These are phyloP conservation scores for Venustampulla echinocandica DNA, from an alignment of 495 filamentous ascomycete species.

Conservation along the genomic window DNA sequence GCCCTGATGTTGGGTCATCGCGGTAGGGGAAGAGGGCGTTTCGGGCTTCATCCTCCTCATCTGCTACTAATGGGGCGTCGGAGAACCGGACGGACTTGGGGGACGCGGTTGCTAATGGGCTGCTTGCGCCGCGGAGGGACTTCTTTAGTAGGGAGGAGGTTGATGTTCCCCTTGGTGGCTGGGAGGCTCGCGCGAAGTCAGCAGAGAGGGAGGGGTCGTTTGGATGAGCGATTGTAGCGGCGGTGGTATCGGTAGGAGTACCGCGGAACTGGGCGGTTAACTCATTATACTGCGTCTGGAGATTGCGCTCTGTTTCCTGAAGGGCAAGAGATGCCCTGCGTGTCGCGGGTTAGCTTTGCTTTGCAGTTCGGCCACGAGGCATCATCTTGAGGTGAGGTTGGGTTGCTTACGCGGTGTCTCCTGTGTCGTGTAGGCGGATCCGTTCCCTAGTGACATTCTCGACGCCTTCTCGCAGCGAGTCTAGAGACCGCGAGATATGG, in stretches of 20 bases:
- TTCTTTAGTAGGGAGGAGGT: slow-evolving; percentile 36
- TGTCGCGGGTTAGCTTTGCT: no score
- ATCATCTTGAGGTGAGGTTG: background rate
- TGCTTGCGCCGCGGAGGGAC: slow-evolving; percentile 11
- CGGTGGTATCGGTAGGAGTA: slow-evolving; percentile 39
- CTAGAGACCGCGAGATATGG: slow-evolving; percentile 81
- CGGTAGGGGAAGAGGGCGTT: slow-evolving; percentile 60
- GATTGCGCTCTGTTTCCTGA: slow-evolving; percentile 38
- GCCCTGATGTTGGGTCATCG: slow-evolving; percentile 36
- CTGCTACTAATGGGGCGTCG: slow-evolving; percentile 48
- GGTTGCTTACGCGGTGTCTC: slow-evolving; percentile 46
- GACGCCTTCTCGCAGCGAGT: slow-evolving; percentile 76
- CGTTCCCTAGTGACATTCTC: slow-evolving; percentile 63
- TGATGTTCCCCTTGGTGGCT: slow-evolving; percentile 26
- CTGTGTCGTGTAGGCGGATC: slow-evolving; percentile 47
- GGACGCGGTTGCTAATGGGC: slow-evolving; percentile 14
- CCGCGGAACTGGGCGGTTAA: slow-evolving; percentile 54
- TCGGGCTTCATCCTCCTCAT: slow-evolving; percentile 45
- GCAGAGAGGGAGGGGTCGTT: slow-evolving; percentile 57
- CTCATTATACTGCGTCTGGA: slow-evolving; percentile 51
- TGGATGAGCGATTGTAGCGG: slow-evolving; percentile 43
- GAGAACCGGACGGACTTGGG: slow-evolving; percentile 86
- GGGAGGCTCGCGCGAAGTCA: slow-evolving; percentile 59
- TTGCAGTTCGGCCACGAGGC: background rate
- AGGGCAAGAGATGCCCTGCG: slow-evolving; percentile 38